Evolutionary conservation across 202 grass and related monocot species (phyloP), one percentile per base, ranked within the genome.

Genomic region (Saccharum hybrid): DNA sequence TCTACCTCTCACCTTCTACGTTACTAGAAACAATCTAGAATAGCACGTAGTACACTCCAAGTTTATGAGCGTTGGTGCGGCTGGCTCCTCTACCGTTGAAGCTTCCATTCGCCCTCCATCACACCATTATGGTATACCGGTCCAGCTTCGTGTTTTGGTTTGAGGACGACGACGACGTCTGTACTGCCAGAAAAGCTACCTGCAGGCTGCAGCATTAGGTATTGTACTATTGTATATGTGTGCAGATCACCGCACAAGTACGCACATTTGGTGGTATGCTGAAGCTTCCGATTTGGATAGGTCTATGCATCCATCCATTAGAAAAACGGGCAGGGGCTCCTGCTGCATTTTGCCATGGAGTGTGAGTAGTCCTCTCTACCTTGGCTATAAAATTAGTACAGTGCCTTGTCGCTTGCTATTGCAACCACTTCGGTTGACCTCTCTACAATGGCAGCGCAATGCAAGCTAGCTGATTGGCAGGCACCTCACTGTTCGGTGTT

Each of bases 401-500:
- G 49, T 10, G 54, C 54, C 18, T 56, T 86, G 84, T 57, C 34
- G 33, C 36, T 31, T 54, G 42, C 42, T 33, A 74, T 57, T 43
- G 34, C 45, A 86, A 67, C 68, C 10, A 86, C 84, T 57, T 40
- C 37, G 28, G 84, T 80, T 86, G 76, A 80, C 84, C 59, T 73
- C 83, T 52, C 8, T 42, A 18, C 40, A 26, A 13, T 60, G 14
- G 23, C 16, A 31, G 12, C 48, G 4, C 38, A 5, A 49, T 46
- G 11, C 43, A 48, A 48, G 45, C 45, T 16, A 78, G 77, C 77
- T 52, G 2, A 56, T 80, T 56, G 39, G 61, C 60, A 52, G 23
- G 5, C 19, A 5, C 31, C 11, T 45, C 18, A 34, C 72, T 62
- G 66, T 63, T 39, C 14, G 51, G 6, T 21, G 10, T 14, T 49